A percentile compares a stretch with the other conserved stretches of the same genome.
These are phyloP conservation scores for Fagus crenata DNA, from an alignment of 306 rosid species.

Conservation along the genomic window DNA sequence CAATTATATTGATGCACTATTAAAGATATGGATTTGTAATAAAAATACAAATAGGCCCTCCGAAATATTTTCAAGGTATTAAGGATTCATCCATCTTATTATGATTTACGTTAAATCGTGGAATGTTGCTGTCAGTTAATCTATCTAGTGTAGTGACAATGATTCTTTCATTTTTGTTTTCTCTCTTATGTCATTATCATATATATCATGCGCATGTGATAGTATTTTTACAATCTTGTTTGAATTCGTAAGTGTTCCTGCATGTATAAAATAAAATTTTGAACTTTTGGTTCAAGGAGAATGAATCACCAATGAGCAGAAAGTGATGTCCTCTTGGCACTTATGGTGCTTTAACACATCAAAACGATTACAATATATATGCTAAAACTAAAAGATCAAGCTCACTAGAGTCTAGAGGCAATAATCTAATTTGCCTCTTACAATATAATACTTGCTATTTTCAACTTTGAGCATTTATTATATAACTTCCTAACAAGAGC, in stretches of 20 bases:
- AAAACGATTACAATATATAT: conserved; percentile 13
- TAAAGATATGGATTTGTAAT: too few relatives aligned
- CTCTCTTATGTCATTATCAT: neutral
- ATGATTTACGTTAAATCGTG: too few relatives aligned
- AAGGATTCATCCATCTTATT: too few relatives aligned
- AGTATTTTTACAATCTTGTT: neutral
- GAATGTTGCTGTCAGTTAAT: too few relatives aligned
- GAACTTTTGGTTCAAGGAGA: conserved; percentile 18
- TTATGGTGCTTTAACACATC: neutral
- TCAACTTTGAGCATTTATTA: too few relatives aligned
- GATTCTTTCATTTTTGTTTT: neutral
- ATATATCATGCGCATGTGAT: neutral
- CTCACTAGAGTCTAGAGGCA: too few relatives aligned
- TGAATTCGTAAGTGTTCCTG: neutral
- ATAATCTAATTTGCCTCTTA: neutral
- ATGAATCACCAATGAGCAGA: conserved; percentile 11
- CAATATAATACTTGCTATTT: neutral
- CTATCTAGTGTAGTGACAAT: neutral
- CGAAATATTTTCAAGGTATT: neutral
- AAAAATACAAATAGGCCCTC: neutral
- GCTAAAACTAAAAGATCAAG: conserved; percentile 28
- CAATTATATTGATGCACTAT: neutral
- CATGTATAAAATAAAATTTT: neutral
- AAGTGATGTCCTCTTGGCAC: conserved; percentile 8
- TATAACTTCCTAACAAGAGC: too few relatives aligned